A percentile compares a stretch with the other conserved stretches of the same genome.
Evolutionary conservation across 352 stramenopile genomes (phyloP).

Genomic region (Phytophthora tentaculata): DNA sequence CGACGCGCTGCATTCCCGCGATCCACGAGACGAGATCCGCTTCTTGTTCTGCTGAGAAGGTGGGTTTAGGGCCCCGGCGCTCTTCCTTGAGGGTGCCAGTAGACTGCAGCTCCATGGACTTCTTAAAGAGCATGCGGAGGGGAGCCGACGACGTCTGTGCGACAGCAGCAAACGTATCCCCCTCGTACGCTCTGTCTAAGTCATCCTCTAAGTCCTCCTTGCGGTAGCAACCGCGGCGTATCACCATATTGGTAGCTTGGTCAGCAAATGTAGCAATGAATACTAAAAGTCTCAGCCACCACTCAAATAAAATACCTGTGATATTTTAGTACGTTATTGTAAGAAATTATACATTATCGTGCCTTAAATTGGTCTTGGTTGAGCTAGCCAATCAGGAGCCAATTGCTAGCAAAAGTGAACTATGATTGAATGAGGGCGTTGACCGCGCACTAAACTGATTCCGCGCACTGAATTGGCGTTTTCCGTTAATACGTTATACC

Average conservation of each 20-base stretch:
- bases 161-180: conserved; percentile 6
- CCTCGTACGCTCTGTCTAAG: conserved; percentile 3
- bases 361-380: background rate
- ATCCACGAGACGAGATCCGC: background rate
- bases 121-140: conserved; percentile 6
- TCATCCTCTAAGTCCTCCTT: conserved; percentile 4
- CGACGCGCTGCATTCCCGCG: no score
- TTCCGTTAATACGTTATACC: no score
- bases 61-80: background rate
- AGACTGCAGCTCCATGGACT: background rate
- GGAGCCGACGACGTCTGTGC: background rate
- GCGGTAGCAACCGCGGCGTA: background rate
- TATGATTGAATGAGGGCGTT: background rate
- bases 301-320: no score
- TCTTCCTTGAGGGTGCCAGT: no score
- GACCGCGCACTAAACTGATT: background rate
- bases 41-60: no score
- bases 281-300: background rate
- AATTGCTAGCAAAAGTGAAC: background rate
- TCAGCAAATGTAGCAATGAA: no score
- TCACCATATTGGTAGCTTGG: conserved; percentile 1
- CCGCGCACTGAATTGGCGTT: background rate
- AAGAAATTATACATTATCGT: background rate
- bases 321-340: background rate
- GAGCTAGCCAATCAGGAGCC: background rate